A percentile compares a stretch with the other conserved stretches of the same genome.
These are phyloP conservation scores for Dalechampia spathulata DNA, from an alignment of 441 rosid genomes.

Conservation along the genomic window DNA sequence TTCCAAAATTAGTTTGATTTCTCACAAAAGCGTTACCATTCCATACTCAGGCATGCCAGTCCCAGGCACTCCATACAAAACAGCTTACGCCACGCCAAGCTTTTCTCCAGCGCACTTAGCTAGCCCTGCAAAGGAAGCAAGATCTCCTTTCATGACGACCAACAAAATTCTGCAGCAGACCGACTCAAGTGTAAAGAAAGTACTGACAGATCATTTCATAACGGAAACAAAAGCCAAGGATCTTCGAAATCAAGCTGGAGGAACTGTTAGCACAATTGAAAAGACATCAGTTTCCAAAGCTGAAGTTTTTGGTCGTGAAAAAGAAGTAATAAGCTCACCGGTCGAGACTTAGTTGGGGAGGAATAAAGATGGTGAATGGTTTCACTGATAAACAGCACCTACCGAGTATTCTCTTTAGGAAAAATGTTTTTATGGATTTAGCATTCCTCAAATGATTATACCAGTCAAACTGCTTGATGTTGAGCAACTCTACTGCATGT, in stretches of 20 bases:
- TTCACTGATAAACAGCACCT: too few relatives aligned
- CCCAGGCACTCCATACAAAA: constrained; percentile 46
- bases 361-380: background rate
- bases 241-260: constrained; percentile 21
- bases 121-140: constrained; percentile 48
- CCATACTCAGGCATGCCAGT: constrained; percentile 44
- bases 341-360: constrained; percentile 9
- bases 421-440: too few relatives aligned
- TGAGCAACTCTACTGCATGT: too few relatives aligned
- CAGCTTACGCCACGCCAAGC: constrained; percentile 61
- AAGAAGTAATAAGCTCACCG: constrained; percentile 12
- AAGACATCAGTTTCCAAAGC: constrained; percentile 28
- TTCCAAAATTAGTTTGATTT: constrained; percentile 44
- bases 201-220: constrained; percentile 58
- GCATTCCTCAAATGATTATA: too few relatives aligned
- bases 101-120: constrained; percentile 46
- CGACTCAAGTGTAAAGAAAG: constrained; percentile 56
- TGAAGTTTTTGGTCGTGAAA: constrained; percentile 16
- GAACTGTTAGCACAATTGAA: constrained; percentile 15
- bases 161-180: constrained; percentile 47
- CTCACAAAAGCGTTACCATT: constrained; percentile 38
- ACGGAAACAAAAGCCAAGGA: constrained; percentile 37
- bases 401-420: too few relatives aligned
- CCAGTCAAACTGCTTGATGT: too few relatives aligned
- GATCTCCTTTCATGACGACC: constrained; percentile 40